A percentile compares a stretch with the other conserved stretches of the same genome.
phyloP scores from a whole-genome alignment of 176 grass and related monocot species.

The Zoysia pacifica region DNA sequence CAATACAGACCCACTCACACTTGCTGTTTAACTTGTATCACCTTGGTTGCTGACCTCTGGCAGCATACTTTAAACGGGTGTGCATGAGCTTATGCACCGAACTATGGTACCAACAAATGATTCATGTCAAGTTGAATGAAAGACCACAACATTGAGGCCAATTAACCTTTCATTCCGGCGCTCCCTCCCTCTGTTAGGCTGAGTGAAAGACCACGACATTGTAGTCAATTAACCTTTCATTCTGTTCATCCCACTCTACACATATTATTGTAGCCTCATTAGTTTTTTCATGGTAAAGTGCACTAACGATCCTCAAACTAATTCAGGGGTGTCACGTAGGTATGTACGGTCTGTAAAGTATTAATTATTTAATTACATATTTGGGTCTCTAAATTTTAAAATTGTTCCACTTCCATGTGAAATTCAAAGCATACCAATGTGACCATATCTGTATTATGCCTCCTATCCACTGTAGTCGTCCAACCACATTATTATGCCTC shows the following conservation, averaged over 20 bases:
- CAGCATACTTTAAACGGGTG: background rate
- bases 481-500: background rate
- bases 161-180: background rate
- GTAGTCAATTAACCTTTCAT: background rate
- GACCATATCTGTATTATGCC: background rate
- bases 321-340: background rate
- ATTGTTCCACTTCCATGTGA: background rate
- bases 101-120: background rate
- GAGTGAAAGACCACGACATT: background rate
- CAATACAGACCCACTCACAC: background rate
- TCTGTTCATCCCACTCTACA: background rate
- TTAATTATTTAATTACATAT: background rate
- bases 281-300: background rate
- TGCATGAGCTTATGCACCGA: background rate
- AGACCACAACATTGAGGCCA: background rate
- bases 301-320: background rate
- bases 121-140: background rate
- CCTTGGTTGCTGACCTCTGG: constrained; percentile 5
- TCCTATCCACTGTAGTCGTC: background rate
- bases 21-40: background rate
- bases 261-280: background rate
- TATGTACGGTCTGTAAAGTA: background rate
- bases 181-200: background rate
- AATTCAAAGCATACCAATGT: background rate
- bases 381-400: background rate